These are phyloP conservation scores for Trichoderma hamatum DNA, from an alignment of 2,329 filamentous ascomycete species.

Conservation along the genomic window DNA sequence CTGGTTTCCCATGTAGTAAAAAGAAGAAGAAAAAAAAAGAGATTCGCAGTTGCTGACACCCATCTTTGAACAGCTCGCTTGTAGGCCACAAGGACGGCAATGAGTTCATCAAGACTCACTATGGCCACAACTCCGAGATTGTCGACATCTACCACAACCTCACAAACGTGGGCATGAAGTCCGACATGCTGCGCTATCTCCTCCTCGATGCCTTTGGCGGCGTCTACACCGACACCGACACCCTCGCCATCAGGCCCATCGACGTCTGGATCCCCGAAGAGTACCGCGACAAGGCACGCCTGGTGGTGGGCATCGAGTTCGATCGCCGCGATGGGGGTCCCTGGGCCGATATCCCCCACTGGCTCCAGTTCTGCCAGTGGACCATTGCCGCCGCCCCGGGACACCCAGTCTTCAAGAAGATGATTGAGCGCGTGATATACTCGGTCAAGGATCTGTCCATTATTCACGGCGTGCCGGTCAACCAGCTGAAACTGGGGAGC, in stretches of 20 bases:
- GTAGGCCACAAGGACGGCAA: slow-evolving; percentile 34
- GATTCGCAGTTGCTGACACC: neutral
- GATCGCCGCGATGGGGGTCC: slow-evolving; percentile 35
- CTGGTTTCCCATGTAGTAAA: neutral
- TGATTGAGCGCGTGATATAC: slow-evolving; percentile 29
- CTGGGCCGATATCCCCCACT: slow-evolving; percentile 38
- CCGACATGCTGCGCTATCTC: slow-evolving; percentile 38
- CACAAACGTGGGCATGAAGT: slow-evolving; percentile 36
- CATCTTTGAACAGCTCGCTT: slow-evolving; percentile 30
- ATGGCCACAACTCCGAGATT: slow-evolving; percentile 28
- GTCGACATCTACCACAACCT: slow-evolving; percentile 30
- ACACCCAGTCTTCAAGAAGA: slow-evolving; percentile 36
- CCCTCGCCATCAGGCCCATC: slow-evolving; percentile 57
- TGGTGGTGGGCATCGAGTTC: slow-evolving; percentile 39
- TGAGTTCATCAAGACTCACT: slow-evolving; percentile 33
- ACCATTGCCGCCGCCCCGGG: slow-evolving; percentile 40
- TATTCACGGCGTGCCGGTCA: slow-evolving; percentile 6
- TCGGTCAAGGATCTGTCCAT: slow-evolving; percentile 31
- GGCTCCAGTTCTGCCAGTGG: slow-evolving; percentile 43
- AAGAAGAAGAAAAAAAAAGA: neutral
- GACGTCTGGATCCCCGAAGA: slow-evolving; percentile 36
- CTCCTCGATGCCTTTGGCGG: slow-evolving; percentile 40
- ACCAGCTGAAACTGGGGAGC: slow-evolving; percentile 1
- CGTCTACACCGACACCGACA: slow-evolving; percentile 63
- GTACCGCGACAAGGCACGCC: neutral